Percentiles rank a stretch among this genome's conserved stretches.
These are phyloP conservation scores for Penicillium subrubescens DNA, from an alignment of 495 filamentous ascomycete genomes.

Conservation along the genomic window DNA sequence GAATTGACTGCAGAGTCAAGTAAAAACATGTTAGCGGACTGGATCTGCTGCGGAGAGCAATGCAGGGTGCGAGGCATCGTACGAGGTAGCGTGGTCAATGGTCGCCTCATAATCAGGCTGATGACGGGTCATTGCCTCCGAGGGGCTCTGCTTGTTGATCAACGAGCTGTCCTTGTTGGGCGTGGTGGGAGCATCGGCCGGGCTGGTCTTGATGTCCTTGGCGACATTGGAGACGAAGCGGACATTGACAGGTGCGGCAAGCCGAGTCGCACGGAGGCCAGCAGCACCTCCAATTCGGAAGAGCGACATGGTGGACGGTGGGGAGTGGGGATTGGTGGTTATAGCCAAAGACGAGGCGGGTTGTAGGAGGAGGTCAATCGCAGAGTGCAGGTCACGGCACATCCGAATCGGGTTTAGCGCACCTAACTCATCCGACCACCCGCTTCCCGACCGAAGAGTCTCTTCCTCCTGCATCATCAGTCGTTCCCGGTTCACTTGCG, in stretches of 20 bases:
- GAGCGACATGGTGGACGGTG: conserved; percentile 44
- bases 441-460: conserved; percentile 40
- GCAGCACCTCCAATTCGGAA: conserved; percentile 45
- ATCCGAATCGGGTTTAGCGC: conserved; percentile 47
- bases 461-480: conserved; percentile 39
- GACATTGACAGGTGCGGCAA: conserved; percentile 38
- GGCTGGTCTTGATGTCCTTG: conserved; percentile 39
- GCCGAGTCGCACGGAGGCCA: conserved; percentile 38
- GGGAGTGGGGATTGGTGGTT: conserved; percentile 26
- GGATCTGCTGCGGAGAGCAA: conserved; percentile 4
- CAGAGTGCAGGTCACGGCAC: conserved; percentile 41
- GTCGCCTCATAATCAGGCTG: conserved; percentile 78
- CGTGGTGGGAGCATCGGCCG: conserved; percentile 44
- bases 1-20: conserved; percentile 61
- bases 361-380: conserved; percentile 40
- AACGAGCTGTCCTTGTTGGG: conserved; percentile 44
- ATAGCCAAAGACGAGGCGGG: conserved; percentile 21
- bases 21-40: conserved; percentile 27
- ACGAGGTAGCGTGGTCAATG: conserved; percentile 83
- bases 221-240: conserved; percentile 37
- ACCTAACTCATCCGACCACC: conserved; percentile 45
- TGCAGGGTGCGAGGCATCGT: conserved; percentile 29
- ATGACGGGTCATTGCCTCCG: conserved; percentile 59
- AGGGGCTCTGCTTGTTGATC: conserved; percentile 55
- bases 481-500: conserved; percentile 39